A percentile compares a stretch with the other conserved stretches of the same genome.
phyloP scores from a whole-genome alignment of 257 asterid species.

The Fraxinus excelsior region DNA sequence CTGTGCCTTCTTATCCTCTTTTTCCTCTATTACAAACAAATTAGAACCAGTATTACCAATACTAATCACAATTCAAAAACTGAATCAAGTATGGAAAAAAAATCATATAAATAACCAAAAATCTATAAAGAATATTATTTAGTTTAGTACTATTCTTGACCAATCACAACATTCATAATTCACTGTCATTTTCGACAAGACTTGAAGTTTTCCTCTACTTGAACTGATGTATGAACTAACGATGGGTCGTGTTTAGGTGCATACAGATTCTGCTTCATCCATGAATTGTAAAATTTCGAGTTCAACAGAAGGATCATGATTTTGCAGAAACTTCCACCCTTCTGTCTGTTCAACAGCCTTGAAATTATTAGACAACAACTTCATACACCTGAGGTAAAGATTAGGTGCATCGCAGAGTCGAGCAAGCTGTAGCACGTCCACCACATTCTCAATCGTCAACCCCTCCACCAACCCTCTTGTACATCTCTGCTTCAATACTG shows the following conservation, averaged over 20 bases:
- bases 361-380: constrained; percentile 49
- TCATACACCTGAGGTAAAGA: constrained; percentile 75
- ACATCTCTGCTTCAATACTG: constrained; percentile 78
- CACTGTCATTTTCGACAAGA: neutral
- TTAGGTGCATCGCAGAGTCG: constrained; percentile 87
- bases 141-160: neutral
- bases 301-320: constrained; percentile 77
- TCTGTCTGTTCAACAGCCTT: constrained; percentile 72
- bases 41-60: neutral
- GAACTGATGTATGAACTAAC: neutral
- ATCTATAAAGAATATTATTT: neutral
- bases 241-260: neutral
- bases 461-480: constrained; percentile 47
- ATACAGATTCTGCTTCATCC: constrained; percentile 78
- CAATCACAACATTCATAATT: neutral
- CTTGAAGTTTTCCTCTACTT: neutral
- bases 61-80: neutral
- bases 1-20: constrained; percentile 61
- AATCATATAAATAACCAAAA: neutral
- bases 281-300: constrained; percentile 85
- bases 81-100: neutral
- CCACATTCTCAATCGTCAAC: constrained; percentile 59
- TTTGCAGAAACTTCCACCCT: constrained; percentile 84
- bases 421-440: constrained; percentile 90
- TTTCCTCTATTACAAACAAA: constrained; percentile 48